phyloP scores from a whole-genome alignment of 2,329 filamentous ascomycete species.

The Juglanconis oblonga region DNA sequence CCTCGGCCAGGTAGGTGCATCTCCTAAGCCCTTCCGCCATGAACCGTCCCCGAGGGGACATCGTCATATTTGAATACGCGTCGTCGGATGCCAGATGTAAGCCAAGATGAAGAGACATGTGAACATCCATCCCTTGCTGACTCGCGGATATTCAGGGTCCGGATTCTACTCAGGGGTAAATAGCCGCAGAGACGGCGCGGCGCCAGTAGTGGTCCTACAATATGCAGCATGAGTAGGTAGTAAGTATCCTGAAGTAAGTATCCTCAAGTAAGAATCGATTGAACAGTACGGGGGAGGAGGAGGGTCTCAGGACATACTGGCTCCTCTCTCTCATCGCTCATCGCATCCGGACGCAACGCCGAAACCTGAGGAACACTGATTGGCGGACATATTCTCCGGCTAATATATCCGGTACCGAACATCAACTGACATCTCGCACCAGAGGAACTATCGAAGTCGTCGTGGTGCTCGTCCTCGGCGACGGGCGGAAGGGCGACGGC shows the following conservation, averaged over 20 bases:
- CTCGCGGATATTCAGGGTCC: conserved; percentile 16
- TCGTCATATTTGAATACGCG: not conserved
- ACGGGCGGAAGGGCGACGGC: no score
- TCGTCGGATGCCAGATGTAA: not conserved
- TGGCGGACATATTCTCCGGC: not conserved
- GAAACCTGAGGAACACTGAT: not conserved
- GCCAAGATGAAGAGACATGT: not conserved
- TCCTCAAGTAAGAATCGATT: no score
- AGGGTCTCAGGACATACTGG: not conserved
- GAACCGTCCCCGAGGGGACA: not conserved
- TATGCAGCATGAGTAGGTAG: conserved; percentile 25
- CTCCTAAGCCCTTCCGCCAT: not conserved
- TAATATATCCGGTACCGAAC: not conserved
- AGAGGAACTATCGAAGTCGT: not conserved
- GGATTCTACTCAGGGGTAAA: conserved; percentile 11
- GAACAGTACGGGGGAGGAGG: not conserved
- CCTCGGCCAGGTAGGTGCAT: not conserved
- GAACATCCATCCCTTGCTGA: not conserved
- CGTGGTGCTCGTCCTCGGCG: not conserved
- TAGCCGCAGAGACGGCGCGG: not conserved
- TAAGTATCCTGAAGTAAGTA: not conserved
- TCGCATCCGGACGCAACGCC: not conserved
- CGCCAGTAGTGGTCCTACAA: not conserved
- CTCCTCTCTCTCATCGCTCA: not conserved
- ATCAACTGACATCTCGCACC: not conserved